Percentiles rank a stretch among this genome's conserved stretches.
phyloP scores from a whole-genome alignment of 768 basidiomycete species.

The Cystofilobasidium bisporidii region DNA sequence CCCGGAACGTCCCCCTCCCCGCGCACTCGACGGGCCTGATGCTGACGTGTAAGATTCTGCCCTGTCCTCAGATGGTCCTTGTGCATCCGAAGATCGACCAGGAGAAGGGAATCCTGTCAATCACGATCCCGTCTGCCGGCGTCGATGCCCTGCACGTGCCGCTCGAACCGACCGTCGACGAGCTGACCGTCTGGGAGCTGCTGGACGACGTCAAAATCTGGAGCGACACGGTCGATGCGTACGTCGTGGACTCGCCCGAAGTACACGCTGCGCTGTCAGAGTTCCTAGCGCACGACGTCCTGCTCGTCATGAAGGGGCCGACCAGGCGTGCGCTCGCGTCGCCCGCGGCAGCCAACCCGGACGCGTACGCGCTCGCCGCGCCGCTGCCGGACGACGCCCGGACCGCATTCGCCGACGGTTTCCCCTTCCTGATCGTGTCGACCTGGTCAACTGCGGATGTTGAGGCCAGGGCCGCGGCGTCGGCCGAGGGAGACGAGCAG shows the following conservation, averaged over 20 bases:
- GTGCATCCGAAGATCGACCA: neutral
- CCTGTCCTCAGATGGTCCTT: constrained; percentile 5
- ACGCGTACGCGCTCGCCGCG: constrained; percentile 6
- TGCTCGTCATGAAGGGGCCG: constrained; percentile 15
- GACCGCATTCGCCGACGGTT: constrained; percentile 23
- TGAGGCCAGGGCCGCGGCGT: neutral
- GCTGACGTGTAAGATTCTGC: no score
- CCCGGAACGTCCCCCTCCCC: no score
- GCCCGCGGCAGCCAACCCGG: constrained; percentile 1
- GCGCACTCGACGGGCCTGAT: no score
- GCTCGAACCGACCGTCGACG: constrained; percentile 2
- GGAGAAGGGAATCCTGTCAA: neutral
- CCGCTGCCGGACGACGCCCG: neutral
- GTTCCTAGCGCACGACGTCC: neutral
- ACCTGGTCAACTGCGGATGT: constrained; percentile 5
- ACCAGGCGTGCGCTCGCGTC: neutral
- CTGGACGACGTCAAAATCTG: constrained; percentile 13
- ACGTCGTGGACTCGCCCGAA: neutral
- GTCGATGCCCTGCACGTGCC: constrained; percentile 6
- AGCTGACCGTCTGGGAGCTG: constrained; percentile 3
- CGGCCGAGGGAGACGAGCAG: neutral
- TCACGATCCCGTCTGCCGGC: constrained; percentile 1
- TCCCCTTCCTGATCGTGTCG: constrained; percentile 20
- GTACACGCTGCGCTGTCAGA: neutral
- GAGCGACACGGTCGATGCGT: constrained; percentile 6